Base-by-base conservation (phyloP, 441 rosid species). In the Bocquillonia castaneifolia region DNA sequence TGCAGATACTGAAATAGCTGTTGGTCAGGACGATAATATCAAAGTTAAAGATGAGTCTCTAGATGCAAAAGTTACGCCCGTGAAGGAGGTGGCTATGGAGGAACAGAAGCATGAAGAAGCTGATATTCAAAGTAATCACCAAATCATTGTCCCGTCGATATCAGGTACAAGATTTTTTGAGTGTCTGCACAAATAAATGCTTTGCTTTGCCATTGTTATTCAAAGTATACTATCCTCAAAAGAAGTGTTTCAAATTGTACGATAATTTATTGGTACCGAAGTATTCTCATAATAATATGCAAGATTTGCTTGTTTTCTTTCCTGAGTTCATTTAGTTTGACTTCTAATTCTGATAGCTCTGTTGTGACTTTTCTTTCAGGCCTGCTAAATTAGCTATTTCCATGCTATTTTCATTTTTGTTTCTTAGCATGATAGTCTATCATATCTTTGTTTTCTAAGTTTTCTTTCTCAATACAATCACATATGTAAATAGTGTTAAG, bases 121-220 rank as follows among this genome's bases (percentile, higher is more conserved):
- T 73, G 81, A 70, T 62, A 44, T 45, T 68, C 76, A 55, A 75
- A 74, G 71, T 75, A 67, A 64, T 71, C 61, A 45, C 69, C 72
- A 68, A 57, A 45, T 63, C 3, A 17, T 54, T 17, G 74, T 58
- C 63, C 72, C 72, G 62, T 57, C 57, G 23, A 37, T 66, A 69
- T 75, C 92, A 81, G 93, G 91, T 88, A 83, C 36, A 5, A 2
- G 47, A n/a, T 53, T 66, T 6, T 60, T 15, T 37, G 37, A 28
- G 55, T 3, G 28, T 28, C 12, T 50, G 23, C 26, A 13, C 31
- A 62, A 29, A 50, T 56, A 18, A 56, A 29, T n/a, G 22, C 56
- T 34, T 12, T 28, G 18, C 2, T 42, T 10, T 34, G n/a, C 44
- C 26, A 52, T 20, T 59, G 20, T 2, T 25, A 36, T 57, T 26